Evolutionary conservation across 129 eudicot genomes (phyloP), one percentile per base, ranked within the genome.

Genomic region (Smallanthus sonchifolius): DNA sequence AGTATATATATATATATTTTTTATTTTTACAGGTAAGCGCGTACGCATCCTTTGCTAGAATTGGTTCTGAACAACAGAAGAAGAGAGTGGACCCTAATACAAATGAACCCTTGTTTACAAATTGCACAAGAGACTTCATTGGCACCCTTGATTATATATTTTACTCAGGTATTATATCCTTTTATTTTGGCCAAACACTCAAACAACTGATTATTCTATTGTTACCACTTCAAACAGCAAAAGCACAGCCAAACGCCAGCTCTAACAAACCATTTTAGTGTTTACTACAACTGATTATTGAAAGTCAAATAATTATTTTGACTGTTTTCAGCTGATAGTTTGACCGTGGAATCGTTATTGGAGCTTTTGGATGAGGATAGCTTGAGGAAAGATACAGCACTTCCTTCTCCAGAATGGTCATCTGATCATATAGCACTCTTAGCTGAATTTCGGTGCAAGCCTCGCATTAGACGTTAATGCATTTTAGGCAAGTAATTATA

Each of bases 111-210:
- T 73, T 81, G 14, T 90, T 90, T 75, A 90, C 96, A 56, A 87
- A 80, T 81, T 90, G 89, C 84, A 90, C 96, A 38, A 74, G 96
- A 65, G 96, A 90, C 76, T 85, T 87, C 69, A 85, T 85, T 69
- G 96, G 96, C 34, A 90, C 93, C 59, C 84, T 73, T 75, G 96
- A 90, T 85, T 90, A 90, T 78, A 90, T 90, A 79, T 90, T 87
- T 69, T 90, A 90, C 73, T 85, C 96, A 39, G 96, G 96, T 90
- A 83, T 60, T 15, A 28, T 28, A 73, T 77, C 7, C 38, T 32
- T 55, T 28, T n/a, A 35, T 11, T 17, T 67, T 76, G 28, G 48
- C 4, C 44, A 32, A 30, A 30, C 32, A 32, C 59, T 43, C 30
- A 28, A 59, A 9, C 14, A 52, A 73, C 59, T 28, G 9, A 4